These are phyloP conservation scores for Zoysia pacifica DNA, from an alignment of 176 grass and related monocot species.

Conservation along the genomic window DNA sequence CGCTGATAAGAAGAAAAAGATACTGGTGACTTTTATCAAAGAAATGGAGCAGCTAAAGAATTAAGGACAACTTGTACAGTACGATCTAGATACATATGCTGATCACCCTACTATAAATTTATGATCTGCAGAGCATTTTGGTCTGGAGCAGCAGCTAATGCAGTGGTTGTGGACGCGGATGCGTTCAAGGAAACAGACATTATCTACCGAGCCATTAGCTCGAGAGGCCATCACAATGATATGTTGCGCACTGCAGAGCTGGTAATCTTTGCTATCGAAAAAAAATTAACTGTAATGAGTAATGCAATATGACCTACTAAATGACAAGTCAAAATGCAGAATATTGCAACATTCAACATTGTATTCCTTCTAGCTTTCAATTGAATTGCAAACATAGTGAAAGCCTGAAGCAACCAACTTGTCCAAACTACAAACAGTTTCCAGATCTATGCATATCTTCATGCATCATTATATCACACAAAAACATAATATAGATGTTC, in stretches of 20 bases:
- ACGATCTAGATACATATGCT: neutral
- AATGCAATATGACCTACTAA: neutral
- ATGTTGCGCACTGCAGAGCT: slow-evolving; percentile 90
- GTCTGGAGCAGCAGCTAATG: slow-evolving; percentile 65
- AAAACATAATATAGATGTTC: neutral
- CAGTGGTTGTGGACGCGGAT: slow-evolving; percentile 93
- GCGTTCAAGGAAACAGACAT: slow-evolving; percentile 90
- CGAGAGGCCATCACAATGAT: slow-evolving; percentile 90
- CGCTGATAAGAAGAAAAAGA: neutral
- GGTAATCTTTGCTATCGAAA: slow-evolving; percentile 38
- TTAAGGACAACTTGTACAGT: neutral
- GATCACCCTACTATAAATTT: slow-evolving; percentile 16
- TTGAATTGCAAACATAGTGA: neutral
- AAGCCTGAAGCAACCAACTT: neutral
- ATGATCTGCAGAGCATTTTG: slow-evolving; percentile 69
- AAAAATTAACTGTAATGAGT: neutral
- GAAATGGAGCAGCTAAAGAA: slow-evolving; percentile 17
- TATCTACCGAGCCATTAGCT: slow-evolving; percentile 86
- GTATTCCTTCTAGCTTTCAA: neutral
- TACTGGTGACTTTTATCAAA: neutral
- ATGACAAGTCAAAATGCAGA: neutral
- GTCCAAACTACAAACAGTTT: neutral
- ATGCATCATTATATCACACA: neutral
- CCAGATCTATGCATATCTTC: neutral
- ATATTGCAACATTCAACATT: neutral